Percentiles rank a stretch among this genome's conserved stretches.
phyloP scores from a whole-genome alignment of 257 asterid species.

The Solanum raphanifolium region DNA sequence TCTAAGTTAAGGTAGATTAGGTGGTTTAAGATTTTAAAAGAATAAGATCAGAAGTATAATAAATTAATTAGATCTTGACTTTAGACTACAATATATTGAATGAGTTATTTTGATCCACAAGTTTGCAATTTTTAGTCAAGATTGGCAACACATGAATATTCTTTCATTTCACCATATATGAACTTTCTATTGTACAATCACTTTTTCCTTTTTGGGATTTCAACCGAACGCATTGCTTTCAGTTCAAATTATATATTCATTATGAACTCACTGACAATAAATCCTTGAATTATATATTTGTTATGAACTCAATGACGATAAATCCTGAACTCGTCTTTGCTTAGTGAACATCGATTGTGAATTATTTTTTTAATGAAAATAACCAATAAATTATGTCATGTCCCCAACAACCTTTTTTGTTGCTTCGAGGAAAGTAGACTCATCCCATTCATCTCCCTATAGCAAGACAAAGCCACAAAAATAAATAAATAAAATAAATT shows the following conservation, averaged over 20 bases:
- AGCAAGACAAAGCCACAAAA: neutral
- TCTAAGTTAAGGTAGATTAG: neutral
- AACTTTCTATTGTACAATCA: neutral
- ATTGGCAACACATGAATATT: neutral
- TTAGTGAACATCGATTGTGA: fast-evolving
- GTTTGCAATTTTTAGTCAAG: neutral
- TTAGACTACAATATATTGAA: neutral
- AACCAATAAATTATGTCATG: neutral
- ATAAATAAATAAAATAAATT: neutral
- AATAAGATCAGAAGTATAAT: neutral
- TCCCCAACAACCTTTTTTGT: slow-evolving; percentile 36
- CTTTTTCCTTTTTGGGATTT: neutral
- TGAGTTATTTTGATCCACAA: neutral
- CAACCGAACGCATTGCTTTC: neutral
- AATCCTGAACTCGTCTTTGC: neutral
- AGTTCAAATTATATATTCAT: neutral
- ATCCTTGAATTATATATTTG: neutral
- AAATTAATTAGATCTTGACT: neutral
- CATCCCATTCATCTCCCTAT: slow-evolving; percentile 63
- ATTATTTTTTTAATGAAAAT: no score
- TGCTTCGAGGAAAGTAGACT: slow-evolving; percentile 58
- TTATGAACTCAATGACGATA: neutral
- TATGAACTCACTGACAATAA: neutral
- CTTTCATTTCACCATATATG: neutral
- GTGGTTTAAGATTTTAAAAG: neutral